Base-by-base conservation (phyloP, 2,329 filamentous ascomycete species). In the Talaromyces pinophilus region DNA sequence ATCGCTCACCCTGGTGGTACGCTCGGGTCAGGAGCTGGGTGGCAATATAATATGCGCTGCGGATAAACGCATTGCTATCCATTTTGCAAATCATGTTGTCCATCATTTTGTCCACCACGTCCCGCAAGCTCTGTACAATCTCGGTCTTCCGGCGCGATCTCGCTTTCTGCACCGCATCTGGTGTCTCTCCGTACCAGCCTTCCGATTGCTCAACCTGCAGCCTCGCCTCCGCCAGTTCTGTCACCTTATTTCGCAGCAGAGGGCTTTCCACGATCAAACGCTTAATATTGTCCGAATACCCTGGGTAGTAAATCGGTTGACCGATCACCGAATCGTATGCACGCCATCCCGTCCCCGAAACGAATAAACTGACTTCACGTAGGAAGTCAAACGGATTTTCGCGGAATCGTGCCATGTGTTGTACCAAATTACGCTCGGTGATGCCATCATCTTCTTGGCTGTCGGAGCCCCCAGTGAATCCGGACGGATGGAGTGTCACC, bases 31-130 rank as follows among this genome's bases (percentile, higher is more conserved):
- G 83, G 57, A 98, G 84, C 79, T 98, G 94, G 1, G 93, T 96
- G 59, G 84, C 84, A 46, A 97, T 76, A 76, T 97, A 99, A 77
- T 98, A 98, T 57, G 95, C 94, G 28, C 92, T 88, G 59, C 95
- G 85, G 71, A 99, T 97, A 75, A 98, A 98, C 1, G 87, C 83
- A 76, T 93, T 96, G 83, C 90, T 96, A 79, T 99, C 95, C 85
- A 98, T 94, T 80, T 99, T 99, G 86, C 94, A 98, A 69, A 99
- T 97, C 95, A 99, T 98, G 69, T 90, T 88, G 75, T 97, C 92
- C 28, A 93, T 92, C 86, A 95, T 89, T 70, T 90, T 89, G 69
- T 95, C 92, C 3, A 92, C 91, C 4, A 97, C 89, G 74, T 97
- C 89, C 64, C 88, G 85, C 55, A 99, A 82, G 66, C 89, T 89